These are phyloP conservation scores for Phaeotremella skinneri DNA, from an alignment of 768 basidiomycete genomes.

Conservation along the genomic window DNA sequence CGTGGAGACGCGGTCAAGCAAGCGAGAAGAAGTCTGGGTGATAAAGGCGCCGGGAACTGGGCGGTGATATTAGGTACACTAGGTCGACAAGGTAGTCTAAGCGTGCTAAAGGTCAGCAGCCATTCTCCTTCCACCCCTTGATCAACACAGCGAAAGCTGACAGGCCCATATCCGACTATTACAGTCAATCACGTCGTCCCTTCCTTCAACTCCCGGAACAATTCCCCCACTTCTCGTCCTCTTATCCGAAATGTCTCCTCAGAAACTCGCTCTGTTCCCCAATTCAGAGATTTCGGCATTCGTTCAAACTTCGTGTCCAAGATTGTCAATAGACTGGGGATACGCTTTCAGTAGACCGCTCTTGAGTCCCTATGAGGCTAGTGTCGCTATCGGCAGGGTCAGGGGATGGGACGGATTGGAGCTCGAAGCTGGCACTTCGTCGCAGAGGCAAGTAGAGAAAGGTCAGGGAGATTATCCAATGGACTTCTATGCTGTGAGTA, in stretches of 20 bases:
- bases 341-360: constrained; percentile 88
- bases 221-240: constrained; percentile 68
- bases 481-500: constrained; percentile 75
- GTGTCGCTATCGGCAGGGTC: constrained; percentile 72
- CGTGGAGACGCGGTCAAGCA: constrained; percentile 71
- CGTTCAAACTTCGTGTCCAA: constrained; percentile 93
- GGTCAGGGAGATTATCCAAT: constrained; percentile 72
- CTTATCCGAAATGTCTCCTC: constrained; percentile 93
- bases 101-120: constrained; percentile 70
- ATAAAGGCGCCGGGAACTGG: constrained; percentile 60
- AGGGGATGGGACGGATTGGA: constrained; percentile 62
- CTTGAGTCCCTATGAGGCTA: constrained; percentile 88
- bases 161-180: not conserved
- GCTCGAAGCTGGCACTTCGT: constrained; percentile 6
- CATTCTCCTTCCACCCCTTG: not conserved
- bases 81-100: constrained; percentile 88
- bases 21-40: constrained; percentile 63
- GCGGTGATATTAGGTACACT: constrained; percentile 91
- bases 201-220: constrained; percentile 21
- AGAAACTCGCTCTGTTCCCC: constrained; percentile 78
- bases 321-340: constrained; percentile 97
- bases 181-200: constrained; percentile 31
- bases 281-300: constrained; percentile 78
- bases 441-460: constrained; percentile 14
- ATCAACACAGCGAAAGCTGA: not conserved